These are phyloP conservation scores for Solanum commersonii DNA, from an alignment of 257 asterid species.

Conservation along the genomic window DNA sequence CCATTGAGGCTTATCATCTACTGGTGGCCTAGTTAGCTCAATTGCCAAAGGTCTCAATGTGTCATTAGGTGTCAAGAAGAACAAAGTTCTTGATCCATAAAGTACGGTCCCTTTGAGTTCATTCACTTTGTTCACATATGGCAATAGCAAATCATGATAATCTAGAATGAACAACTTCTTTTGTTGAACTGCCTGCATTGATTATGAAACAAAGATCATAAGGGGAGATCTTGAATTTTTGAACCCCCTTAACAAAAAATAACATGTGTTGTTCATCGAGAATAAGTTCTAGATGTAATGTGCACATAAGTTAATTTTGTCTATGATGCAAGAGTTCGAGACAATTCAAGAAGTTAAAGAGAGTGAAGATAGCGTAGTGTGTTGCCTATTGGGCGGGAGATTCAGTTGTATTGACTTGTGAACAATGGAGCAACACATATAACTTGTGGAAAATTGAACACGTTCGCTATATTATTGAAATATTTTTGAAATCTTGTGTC, in stretches of 20 bases:
- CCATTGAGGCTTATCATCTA: conserved; percentile 58
- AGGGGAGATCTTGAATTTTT: too few relatives aligned
- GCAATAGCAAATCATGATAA: conserved; percentile 62
- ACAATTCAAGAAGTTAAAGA: not conserved
- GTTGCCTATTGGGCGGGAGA: not conserved
- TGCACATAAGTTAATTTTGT: not conserved
- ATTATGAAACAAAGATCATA: not conserved
- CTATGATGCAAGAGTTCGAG: not conserved
- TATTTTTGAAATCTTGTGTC: not conserved
- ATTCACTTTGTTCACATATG: conserved; percentile 58
- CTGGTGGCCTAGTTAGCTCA: conserved; percentile 64
- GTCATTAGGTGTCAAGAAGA: conserved; percentile 36
- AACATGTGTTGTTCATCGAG: not conserved
- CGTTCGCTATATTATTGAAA: not conserved
- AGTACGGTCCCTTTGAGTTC: conserved; percentile 40
- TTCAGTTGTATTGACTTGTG: not conserved
- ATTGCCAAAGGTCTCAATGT: conserved; percentile 59
- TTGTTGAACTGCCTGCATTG: conserved; percentile 47
- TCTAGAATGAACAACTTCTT: conserved; percentile 63
- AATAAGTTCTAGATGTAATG: not conserved
- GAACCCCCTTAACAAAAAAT: not conserved
- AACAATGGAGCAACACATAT: not conserved
- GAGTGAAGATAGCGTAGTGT: not conserved
- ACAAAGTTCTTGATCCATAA: conserved; percentile 70
- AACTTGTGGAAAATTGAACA: not conserved